Conservation (phyloP, 106 monocot species). For the Acanthochlamys bracteata region DNA sequence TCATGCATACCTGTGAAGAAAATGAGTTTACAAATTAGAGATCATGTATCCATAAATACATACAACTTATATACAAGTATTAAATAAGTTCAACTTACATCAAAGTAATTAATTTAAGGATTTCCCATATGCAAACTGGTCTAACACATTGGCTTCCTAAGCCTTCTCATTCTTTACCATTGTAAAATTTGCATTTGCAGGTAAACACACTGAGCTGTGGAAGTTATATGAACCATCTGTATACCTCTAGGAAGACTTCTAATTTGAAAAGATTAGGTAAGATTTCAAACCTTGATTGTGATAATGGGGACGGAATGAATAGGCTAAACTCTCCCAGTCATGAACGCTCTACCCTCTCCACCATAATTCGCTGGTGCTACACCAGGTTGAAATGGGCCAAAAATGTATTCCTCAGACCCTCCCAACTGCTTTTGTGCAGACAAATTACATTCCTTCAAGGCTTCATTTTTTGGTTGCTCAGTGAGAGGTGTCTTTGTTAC, state of each 20-base stretch:
- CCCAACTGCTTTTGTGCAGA: conserved; percentile 54
- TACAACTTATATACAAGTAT: background rate
- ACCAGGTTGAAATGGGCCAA: conserved; percentile 76
- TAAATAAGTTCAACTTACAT: too few relatives aligned
- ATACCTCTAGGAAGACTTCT: background rate
- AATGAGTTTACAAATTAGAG: background rate
- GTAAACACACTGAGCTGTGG: too few relatives aligned
- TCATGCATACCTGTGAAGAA: conserved; percentile 62
- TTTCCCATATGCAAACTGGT: too few relatives aligned
- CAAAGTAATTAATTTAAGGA: too few relatives aligned
- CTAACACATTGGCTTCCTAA: too few relatives aligned
- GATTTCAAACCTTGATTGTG: conserved; percentile 38
- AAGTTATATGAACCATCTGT: background rate
- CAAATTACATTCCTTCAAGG: conserved; percentile 44
- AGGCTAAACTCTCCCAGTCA: conserved; percentile 64
- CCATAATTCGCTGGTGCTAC: conserved; percentile 8
- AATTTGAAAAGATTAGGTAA: background rate
- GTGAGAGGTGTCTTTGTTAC: conserved; percentile 32
- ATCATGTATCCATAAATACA: background rate
- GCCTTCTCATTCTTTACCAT: too few relatives aligned
- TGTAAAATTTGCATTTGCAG: too few relatives aligned
- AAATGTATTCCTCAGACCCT: conserved; percentile 36
- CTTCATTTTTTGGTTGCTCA: conserved; percentile 17
- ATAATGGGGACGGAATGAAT: conserved; percentile 57
- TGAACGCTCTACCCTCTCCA: conserved; percentile 5